These are phyloP conservation scores for Hyaloscypha variabilis DNA, from an alignment of 495 filamentous ascomycete genomes.

Conservation along the genomic window DNA sequence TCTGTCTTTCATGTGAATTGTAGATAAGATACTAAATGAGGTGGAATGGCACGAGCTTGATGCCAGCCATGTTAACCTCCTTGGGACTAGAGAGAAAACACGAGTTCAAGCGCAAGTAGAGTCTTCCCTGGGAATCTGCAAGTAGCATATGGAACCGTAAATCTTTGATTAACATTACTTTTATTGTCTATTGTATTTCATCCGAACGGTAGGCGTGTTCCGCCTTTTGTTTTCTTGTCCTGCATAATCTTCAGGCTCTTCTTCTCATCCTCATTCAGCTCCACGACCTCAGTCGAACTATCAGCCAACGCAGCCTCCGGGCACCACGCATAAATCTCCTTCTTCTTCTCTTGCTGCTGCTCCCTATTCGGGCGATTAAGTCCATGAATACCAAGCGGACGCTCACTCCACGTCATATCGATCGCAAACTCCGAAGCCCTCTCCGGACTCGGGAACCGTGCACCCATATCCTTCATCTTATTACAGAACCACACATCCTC, in stretches of 20 bases:
- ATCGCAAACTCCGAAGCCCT: conserved; percentile 6
- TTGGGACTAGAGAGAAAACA: neutral
- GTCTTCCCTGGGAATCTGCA: neutral
- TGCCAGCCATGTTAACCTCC: neutral
- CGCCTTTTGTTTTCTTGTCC: neutral
- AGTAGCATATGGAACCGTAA: neutral
- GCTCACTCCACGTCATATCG: conserved; percentile 1
- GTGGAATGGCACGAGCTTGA: neutral
- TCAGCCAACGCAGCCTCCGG: neutral
- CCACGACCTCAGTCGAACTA: neutral
- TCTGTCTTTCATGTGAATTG: no score
- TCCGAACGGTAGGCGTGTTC: neutral
- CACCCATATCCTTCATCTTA: neutral
- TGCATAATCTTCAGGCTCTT: neutral
- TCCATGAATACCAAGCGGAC: neutral
- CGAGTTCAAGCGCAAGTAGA: neutral
- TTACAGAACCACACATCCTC: neutral
- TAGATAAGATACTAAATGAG: no score
- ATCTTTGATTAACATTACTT: neutral
- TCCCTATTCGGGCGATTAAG: neutral
- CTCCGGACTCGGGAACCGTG: neutral
- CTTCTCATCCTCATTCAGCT: neutral
- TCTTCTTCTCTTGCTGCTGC: neutral
- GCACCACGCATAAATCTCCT: neutral
- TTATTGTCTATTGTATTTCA: neutral